phyloP scores from a whole-genome alignment of 78 protist species.

The Dictyostelium capitatum region DNA sequence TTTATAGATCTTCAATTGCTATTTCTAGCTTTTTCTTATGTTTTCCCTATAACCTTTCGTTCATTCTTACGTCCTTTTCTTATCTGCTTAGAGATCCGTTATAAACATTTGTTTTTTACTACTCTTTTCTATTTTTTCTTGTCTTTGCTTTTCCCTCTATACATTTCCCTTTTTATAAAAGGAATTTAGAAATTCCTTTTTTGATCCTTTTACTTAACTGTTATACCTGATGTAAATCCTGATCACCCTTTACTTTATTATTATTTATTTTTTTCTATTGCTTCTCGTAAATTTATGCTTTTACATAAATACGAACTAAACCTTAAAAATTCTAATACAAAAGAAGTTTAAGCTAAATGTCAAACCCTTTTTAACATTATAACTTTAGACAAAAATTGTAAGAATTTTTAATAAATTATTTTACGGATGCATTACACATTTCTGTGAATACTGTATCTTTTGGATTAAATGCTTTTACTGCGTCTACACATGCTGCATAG shows the following conservation, averaged over 20 bases:
- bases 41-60: conserved; percentile 40
- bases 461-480: background rate
- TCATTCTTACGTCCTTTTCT: conserved; percentile 6
- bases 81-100: conserved; percentile 24
- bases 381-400: too few relatives aligned
- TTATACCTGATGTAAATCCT: too few relatives aligned
- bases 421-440: background rate
- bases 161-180: background rate
- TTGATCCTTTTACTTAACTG: too few relatives aligned
- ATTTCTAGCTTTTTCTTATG: conserved; percentile 14
- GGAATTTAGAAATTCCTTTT: too few relatives aligned
- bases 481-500: background rate
- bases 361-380: too few relatives aligned
- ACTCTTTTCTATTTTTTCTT: background rate
- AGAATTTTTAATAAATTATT: background rate
- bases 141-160: background rate
- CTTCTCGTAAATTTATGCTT: too few relatives aligned
- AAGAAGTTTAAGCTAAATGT: too few relatives aligned
- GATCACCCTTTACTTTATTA: too few relatives aligned
- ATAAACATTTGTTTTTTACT: conserved; percentile 1
- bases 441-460: conserved; percentile 9
- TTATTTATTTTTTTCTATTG: too few relatives aligned
- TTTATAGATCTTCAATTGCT: conserved; percentile 35
- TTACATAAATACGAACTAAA: too few relatives aligned
- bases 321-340: too few relatives aligned